These are phyloP conservation scores for Lipomyces mesembrius DNA, from an alignment of 805 yeast species.

Conservation along the genomic window DNA sequence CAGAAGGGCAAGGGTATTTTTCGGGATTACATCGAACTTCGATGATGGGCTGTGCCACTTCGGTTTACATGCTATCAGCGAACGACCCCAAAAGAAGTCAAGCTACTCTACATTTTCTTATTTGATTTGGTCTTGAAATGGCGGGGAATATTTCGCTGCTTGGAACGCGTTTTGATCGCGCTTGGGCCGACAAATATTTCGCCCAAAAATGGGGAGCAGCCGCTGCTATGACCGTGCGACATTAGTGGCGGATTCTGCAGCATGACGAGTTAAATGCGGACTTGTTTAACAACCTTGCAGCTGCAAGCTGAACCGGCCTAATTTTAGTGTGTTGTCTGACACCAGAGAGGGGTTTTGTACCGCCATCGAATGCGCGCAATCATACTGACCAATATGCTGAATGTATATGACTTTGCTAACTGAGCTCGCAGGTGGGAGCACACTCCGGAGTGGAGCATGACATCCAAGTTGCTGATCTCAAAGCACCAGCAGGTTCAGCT, in stretches of 20 bases:
- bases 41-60: not conserved
- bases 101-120: not conserved
- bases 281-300: not conserved
- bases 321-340: not conserved
- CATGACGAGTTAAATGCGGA: no score
- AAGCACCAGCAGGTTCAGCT: conserved; percentile 88
- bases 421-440: conserved; percentile 73
- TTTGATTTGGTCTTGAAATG: not conserved
- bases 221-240: not conserved
- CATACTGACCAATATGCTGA: not conserved
- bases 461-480: conserved; percentile 77
- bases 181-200: not conserved
- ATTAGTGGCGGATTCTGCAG: not conserved
- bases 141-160: not conserved
- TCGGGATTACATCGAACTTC: not conserved
- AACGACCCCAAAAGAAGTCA: not conserved
- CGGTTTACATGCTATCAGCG: not conserved
- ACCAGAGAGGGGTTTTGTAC: not conserved
- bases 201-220: no score
- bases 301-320: not conserved
- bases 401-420: not conserved
- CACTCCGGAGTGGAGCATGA: conserved; percentile 91
- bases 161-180: not conserved
- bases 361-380: not conserved
- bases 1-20: not conserved